phyloP scores from a whole-genome alignment of 2,329 filamentous ascomycete species.

The Trichoderma sp. region DNA sequence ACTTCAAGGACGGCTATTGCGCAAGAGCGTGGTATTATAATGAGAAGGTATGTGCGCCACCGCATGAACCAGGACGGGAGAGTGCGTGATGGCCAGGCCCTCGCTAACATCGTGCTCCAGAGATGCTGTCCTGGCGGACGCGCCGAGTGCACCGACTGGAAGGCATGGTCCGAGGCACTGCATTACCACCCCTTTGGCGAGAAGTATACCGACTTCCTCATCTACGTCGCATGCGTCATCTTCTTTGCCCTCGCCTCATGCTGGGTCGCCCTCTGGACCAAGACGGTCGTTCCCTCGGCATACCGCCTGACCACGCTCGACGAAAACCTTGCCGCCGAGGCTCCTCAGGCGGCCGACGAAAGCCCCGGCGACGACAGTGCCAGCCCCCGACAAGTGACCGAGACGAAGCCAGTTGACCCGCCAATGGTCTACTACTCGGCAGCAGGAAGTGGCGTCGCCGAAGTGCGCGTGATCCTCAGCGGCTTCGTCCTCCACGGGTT shows the following conservation, averaged over 20 bases:
- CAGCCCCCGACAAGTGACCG: conserved; percentile 46
- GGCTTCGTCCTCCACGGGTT: conserved; percentile 97
- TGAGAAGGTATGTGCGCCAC: conserved; percentile 56
- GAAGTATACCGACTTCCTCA: conserved; percentile 72
- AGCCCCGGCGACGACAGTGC: conserved; percentile 49
- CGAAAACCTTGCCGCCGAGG: conserved; percentile 81
- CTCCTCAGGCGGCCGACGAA: conserved; percentile 44
- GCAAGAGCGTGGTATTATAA: conserved; percentile 68
- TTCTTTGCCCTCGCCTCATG: conserved; percentile 72
- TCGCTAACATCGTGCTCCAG: conserved; percentile 38
- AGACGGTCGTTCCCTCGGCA: conserved; percentile 88
- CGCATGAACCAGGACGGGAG: background rate
- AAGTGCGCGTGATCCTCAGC: conserved; percentile 96
- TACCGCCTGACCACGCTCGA: conserved; percentile 86
- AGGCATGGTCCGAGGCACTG: conserved; percentile 56
- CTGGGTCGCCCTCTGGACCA: conserved; percentile 81
- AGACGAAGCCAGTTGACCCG: conserved; percentile 47
- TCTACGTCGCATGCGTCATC: conserved; percentile 75
- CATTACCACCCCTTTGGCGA: conserved; percentile 49
- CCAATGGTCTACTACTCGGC: conserved; percentile 96
- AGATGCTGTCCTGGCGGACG: conserved; percentile 58
- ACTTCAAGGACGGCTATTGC: conserved; percentile 91
- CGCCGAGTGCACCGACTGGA: conserved; percentile 59
- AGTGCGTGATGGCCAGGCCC: too few species aligned
- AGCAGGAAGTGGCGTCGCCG: conserved; percentile 92